Percentiles rank a stretch among this genome's conserved stretches.
Conservation (phyloP, 768 basidiomycete species). For the Rhodotorula kratochvilovae region DNA sequence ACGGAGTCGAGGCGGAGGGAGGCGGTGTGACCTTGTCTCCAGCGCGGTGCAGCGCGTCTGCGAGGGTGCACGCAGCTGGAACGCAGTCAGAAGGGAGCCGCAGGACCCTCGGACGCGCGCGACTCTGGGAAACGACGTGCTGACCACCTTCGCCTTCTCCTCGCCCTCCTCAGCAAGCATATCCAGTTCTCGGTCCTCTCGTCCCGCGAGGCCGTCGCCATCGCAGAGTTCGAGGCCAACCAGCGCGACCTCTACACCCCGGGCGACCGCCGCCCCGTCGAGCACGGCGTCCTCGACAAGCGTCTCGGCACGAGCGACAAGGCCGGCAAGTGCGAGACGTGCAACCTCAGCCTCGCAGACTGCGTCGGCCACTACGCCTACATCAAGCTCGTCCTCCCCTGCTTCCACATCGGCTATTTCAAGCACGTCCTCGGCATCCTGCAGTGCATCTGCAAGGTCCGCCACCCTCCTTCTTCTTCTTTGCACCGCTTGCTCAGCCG, state of each 20-base stretch:
- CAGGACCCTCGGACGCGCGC: too few relatives aligned
- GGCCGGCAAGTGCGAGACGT: conserved; percentile 85
- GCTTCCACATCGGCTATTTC: conserved; percentile 98
- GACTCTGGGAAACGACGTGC: too few relatives aligned
- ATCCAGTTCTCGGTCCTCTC: conserved; percentile 92
- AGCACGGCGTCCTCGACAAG: conserved; percentile 86
- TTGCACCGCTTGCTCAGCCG: background rate
- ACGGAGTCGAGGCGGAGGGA: background rate
- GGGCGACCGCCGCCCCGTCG: conserved; percentile 75
- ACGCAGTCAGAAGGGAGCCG: background rate
- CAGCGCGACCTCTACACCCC: conserved; percentile 83
- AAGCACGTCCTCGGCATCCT: conserved; percentile 88
- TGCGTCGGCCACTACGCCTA: conserved; percentile 99
- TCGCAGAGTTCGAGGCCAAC: conserved; percentile 94
- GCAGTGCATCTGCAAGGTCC: conserved; percentile 93
- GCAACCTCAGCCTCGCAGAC: conserved; percentile 81
- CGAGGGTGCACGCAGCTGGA: background rate
- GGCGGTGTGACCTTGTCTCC: background rate
- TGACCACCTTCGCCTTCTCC: conserved; percentile 1
- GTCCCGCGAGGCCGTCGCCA: conserved; percentile 89
- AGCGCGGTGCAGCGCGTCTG: background rate
- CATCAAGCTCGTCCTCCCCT: conserved; percentile 91
- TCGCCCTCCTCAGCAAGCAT: conserved; percentile 63
- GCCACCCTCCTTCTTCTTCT: conserved; percentile 28
- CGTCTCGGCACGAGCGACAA: conserved; percentile 93